These are phyloP conservation scores for Pseudopithomyces maydicus DNA, from an alignment of 2,329 filamentous ascomycete genomes.

Conservation along the genomic window DNA sequence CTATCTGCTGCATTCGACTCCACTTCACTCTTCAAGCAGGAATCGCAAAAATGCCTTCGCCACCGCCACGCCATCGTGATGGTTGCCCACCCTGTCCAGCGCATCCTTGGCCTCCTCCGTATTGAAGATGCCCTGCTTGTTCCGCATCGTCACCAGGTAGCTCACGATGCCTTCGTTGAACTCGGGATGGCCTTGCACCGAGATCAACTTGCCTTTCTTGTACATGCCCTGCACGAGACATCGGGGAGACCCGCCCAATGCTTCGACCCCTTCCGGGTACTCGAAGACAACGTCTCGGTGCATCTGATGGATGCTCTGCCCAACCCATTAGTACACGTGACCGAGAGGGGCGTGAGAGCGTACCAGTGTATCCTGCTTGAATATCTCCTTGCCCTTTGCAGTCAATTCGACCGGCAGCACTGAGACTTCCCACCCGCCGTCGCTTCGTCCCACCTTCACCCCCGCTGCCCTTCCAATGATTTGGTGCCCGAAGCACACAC, in stretches of 20 bases:
- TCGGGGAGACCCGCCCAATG: constrained; percentile 66
- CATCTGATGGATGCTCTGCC: constrained; percentile 79
- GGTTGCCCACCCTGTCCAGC: constrained; percentile 65
- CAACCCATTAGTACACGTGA: constrained; percentile 1
- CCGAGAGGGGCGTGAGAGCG: constrained; percentile 22
- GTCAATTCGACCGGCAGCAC: constrained; percentile 73
- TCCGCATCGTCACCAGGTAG: constrained; percentile 69
- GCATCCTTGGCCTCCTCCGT: constrained; percentile 72
- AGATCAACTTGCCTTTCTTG: constrained; percentile 66
- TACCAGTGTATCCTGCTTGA: constrained; percentile 68
- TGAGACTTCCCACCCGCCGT: constrained; percentile 79
- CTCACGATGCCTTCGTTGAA: constrained; percentile 74
- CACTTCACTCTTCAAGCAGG: constrained; percentile 60
- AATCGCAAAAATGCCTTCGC: constrained; percentile 78
- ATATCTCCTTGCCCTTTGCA: constrained; percentile 71
- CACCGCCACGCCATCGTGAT: constrained; percentile 81
- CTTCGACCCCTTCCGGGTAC: constrained; percentile 65
- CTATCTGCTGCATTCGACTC: not conserved
- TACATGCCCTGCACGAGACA: constrained; percentile 86
- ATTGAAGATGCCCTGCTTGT: constrained; percentile 69
- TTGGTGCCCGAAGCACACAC: constrained; percentile 88
- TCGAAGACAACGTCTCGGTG: constrained; percentile 76
- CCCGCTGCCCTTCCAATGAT: constrained; percentile 77
- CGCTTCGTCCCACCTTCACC: constrained; percentile 67
- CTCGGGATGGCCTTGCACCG: constrained; percentile 87